Percentiles rank a stretch among this genome's conserved stretches.
Conservation (phyloP, 495 filamentous ascomycete species). For the Penicillium chermesinum region DNA sequence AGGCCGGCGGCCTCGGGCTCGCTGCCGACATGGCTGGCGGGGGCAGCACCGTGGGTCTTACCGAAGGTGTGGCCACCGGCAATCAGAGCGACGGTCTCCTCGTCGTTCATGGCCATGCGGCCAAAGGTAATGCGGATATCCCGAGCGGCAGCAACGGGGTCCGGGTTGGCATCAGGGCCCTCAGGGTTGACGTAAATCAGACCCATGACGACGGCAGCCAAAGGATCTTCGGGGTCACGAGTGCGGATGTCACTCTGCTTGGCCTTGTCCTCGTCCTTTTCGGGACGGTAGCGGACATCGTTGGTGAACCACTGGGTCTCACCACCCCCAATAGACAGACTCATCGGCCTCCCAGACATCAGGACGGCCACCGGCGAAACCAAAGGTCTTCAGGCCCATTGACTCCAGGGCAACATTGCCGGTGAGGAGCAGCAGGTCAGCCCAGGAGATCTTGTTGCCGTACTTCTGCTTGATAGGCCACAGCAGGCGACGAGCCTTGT, state of each 20-base stretch:
- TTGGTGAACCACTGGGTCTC: constrained; percentile 65
- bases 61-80: constrained; percentile 71
- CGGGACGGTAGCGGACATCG: constrained; percentile 55
- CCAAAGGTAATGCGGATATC: constrained; percentile 68
- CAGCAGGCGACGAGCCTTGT: constrained; percentile 71
- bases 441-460: constrained; percentile 74
- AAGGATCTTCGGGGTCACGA: constrained; percentile 57
- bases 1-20: constrained; percentile 60
- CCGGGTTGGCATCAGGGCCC: constrained; percentile 63
- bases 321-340: constrained; percentile 67
- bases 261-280: constrained; percentile 47
- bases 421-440: constrained; percentile 61
- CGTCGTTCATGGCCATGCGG: constrained; percentile 75
- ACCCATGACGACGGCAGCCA: constrained; percentile 65
- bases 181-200: constrained; percentile 75
- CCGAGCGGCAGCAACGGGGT: constrained; percentile 58
- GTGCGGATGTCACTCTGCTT: constrained; percentile 49
- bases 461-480: constrained; percentile 83
- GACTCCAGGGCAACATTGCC: constrained; percentile 72
- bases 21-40: constrained; percentile 50
- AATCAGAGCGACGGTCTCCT: constrained; percentile 70
- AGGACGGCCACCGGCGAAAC: constrained; percentile 62
- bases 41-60: constrained; percentile 67
- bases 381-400: constrained; percentile 69
- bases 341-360: constrained; percentile 70